phyloP scores from a whole-genome alignment of 148 eudicot genomes.

The Diospyros lotus region DNA sequence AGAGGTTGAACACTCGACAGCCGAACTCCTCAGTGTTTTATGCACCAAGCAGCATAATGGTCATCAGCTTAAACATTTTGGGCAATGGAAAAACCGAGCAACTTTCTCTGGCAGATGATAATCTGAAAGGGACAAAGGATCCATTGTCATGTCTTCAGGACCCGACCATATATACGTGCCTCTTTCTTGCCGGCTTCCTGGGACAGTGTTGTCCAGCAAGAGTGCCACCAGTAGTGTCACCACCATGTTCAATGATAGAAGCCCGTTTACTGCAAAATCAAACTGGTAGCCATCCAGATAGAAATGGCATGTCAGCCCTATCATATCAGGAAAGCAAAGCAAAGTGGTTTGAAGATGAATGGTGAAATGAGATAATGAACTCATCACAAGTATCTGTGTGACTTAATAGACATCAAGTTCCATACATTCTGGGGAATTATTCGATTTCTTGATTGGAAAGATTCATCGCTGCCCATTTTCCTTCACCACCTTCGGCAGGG shows the following conservation, averaged over 20 bases:
- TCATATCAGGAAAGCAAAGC: background rate
- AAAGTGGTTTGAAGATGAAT: background rate
- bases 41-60: background rate
- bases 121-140: conserved; percentile 48
- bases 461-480: background rate
- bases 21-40: conserved; percentile 1
- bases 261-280: conserved; percentile 81
- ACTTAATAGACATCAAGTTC: no score
- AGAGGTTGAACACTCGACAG: background rate
- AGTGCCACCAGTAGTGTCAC: conserved; percentile 82
- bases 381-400: background rate
- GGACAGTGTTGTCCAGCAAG: conserved; percentile 82
- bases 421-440: background rate
- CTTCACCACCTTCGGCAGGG: background rate
- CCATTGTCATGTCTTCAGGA: conserved; percentile 47
- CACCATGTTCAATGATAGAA: conserved; percentile 83
- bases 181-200: conserved; percentile 76
- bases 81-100: conserved; percentile 47
- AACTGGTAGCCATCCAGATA: conserved; percentile 38
- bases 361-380: background rate
- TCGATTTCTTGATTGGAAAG: background rate
- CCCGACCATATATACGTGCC: conserved; percentile 81
- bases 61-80: conserved; percentile 60
- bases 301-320: conserved; percentile 11
- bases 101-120: conserved; percentile 59